Conservation (phyloP, 495 filamentous ascomycete species). For the Penicillium argentinense region DNA sequence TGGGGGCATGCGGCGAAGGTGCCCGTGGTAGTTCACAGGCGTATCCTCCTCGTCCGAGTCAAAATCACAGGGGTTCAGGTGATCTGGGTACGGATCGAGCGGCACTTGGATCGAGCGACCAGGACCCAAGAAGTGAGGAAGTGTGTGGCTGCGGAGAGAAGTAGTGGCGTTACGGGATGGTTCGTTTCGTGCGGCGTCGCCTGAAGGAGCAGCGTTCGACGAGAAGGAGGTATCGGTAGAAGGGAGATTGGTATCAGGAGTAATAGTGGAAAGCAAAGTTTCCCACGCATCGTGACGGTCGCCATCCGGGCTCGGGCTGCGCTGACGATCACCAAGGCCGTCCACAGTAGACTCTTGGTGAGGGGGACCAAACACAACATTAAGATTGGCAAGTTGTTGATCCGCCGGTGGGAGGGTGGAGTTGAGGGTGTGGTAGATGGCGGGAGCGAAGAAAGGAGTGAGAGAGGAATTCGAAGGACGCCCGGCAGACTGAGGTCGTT, state of each 20-base stretch:
- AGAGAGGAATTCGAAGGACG: conserved; percentile 18
- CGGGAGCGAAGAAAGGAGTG: conserved; percentile 50
- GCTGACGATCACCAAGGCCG: conserved; percentile 79
- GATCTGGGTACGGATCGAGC: conserved; percentile 43
- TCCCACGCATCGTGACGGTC: conserved; percentile 68
- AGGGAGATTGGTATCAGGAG: conserved; percentile 76
- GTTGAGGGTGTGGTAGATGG: conserved; percentile 31
- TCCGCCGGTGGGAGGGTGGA: conserved; percentile 26
- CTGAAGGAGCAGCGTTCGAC: conserved; percentile 56
- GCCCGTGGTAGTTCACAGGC: conserved; percentile 13
- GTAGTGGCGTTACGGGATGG: conserved; percentile 39
- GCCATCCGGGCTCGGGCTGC: conserved; percentile 75
- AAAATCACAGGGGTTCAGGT: conserved; percentile 44
- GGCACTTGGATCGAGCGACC: conserved; percentile 25
- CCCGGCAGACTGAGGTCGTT: neutral
- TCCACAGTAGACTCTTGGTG: conserved; percentile 46
- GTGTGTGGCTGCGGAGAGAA: conserved; percentile 30
- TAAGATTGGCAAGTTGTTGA: too few relatives aligned
- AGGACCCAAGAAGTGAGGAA: conserved; percentile 24
- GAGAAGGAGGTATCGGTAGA: conserved; percentile 80
- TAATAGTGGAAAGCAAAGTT: conserved; percentile 73
- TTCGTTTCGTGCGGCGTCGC: conserved; percentile 22
- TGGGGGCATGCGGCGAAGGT: conserved; percentile 14
- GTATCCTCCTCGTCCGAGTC: conserved; percentile 35
- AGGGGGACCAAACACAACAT: too few relatives aligned